Evolutionary conservation across 2,329 filamentous ascomycete species (phyloP).

Genomic region (Fusarium verticillioides): DNA sequence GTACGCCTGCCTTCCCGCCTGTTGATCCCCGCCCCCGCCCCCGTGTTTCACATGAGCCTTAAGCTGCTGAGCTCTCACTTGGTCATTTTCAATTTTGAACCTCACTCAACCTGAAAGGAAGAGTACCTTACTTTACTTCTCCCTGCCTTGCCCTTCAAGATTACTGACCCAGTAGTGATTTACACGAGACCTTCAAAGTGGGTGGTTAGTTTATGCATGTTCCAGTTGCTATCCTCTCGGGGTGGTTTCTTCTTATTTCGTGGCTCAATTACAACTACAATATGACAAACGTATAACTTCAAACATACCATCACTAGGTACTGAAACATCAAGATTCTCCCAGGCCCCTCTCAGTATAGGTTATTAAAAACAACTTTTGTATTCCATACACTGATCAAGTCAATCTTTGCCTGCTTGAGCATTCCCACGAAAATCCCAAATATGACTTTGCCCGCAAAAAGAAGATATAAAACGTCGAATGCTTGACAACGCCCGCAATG

Average conservation of each 20-base stretch:
- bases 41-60: slow-evolving; percentile 26
- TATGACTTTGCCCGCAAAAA: slow-evolving; percentile 1
- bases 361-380: slow-evolving; percentile 35
- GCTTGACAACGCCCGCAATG: slow-evolving; percentile 42
- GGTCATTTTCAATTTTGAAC: neutral
- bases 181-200: neutral
- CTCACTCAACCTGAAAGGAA: neutral
- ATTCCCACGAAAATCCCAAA: slow-evolving; percentile 12
- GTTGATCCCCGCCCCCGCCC: slow-evolving; percentile 37
- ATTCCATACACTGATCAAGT: slow-evolving; percentile 40
- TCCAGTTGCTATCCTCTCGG: neutral
- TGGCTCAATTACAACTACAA: neutral
- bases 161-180: neutral
- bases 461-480: slow-evolving; percentile 33
- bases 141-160: neutral
- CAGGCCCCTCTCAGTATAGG: neutral
- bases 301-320: slow-evolving; percentile 2
- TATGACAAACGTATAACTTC: neutral
- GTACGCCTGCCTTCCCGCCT: neutral
- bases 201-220: neutral
- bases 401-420: slow-evolving; percentile 37
- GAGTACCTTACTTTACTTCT: neutral
- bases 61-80: neutral
- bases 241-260: neutral
- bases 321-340: neutral